Evolutionary conservation across 169 alveolate genomes (phyloP).

Genomic region (Plasmodium malariae): DNA sequence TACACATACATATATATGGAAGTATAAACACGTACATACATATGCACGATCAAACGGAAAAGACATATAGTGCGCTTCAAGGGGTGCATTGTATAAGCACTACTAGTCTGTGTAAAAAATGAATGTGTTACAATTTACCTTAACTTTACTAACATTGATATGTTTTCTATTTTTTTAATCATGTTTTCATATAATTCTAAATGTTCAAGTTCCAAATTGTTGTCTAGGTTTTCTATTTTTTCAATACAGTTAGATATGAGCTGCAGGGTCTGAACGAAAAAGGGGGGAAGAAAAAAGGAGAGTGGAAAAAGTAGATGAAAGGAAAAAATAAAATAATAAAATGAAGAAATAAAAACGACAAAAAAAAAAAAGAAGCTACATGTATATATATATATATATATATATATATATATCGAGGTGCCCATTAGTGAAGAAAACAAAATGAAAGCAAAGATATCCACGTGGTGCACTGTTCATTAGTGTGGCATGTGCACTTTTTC

Average conservation of each 20-base stretch:
- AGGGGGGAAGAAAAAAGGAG: neutral
- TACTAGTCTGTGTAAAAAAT: constrained; percentile 1
- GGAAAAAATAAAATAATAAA: neutral
- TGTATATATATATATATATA: neutral
- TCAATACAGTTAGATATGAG: constrained; percentile 87
- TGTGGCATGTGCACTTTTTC: too few species aligned
- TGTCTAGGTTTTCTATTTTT: constrained; percentile 85
- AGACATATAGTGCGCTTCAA: too few species aligned
- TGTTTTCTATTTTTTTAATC: constrained; percentile 84
- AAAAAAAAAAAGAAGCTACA: neutral
- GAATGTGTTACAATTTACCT: too few species aligned
- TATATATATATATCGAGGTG: too few species aligned
- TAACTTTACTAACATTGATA: constrained; percentile 82
- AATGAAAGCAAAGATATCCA: too few species aligned
- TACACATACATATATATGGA: neutral
- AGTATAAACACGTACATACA: neutral
- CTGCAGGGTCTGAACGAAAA: constrained; percentile 81
- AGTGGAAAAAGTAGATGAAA: neutral
- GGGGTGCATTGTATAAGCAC: neutral
- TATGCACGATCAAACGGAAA: too few species aligned
- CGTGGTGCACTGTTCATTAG: too few species aligned
- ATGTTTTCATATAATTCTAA: constrained; percentile 89
- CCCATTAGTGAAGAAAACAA: too few species aligned
- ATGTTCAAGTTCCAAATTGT: constrained; percentile 77
- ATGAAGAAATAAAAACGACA: neutral